Base-by-base conservation (phyloP, 306 rosid genomes). In the Vachellia collinsii region DNA sequence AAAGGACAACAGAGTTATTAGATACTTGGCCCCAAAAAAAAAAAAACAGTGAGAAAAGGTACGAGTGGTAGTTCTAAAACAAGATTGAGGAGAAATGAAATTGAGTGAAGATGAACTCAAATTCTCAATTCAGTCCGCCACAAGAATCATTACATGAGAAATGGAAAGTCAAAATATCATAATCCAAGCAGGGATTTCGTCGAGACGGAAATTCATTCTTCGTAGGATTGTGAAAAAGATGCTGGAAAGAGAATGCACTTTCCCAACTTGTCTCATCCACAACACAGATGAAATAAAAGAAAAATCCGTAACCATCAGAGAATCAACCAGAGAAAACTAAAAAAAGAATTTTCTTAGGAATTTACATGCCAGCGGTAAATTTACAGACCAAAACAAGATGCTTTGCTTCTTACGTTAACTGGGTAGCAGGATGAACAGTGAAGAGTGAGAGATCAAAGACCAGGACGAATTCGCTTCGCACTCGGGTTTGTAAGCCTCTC, bases 321-420 rank as follows among this genome's bases (percentile, higher is more conserved):
- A 56, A 20, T 56, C 54, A 56, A 20, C 20, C 54, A 37, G 48
- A 59, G 53, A 11, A 56, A 9, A 50, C 6, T 4, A 51, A 6
- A 51, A 11, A 79, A 65, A 4, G 51, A 73, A 34, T 23, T 53
- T 53, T 53, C 61, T 53, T 1, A 16, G 61, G 19, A 19, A 67
- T 80, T 74, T 78, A 23, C 54, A 11, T 22, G 19, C 6, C 59
- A 59, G 17, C n/a, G 20, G 34, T 29, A 29, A 29, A 51, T 14
- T 23, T 62, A 81, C 71, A 56, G 42, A 53, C 53, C 50, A 44
- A 87, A 70, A 58, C 69, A 76, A 84, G 80, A 86, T 74, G 75
- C 88, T 76, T 85, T 64, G 85, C 88, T 83, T 86, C 84, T 76
- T 72, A 54, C 51, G 48, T 58, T 42, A 12, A 34, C 9, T 56